Base-by-base conservation (phyloP, 1,284 basidiomycete genomes). In the Cerioporus squamosus region DNA sequence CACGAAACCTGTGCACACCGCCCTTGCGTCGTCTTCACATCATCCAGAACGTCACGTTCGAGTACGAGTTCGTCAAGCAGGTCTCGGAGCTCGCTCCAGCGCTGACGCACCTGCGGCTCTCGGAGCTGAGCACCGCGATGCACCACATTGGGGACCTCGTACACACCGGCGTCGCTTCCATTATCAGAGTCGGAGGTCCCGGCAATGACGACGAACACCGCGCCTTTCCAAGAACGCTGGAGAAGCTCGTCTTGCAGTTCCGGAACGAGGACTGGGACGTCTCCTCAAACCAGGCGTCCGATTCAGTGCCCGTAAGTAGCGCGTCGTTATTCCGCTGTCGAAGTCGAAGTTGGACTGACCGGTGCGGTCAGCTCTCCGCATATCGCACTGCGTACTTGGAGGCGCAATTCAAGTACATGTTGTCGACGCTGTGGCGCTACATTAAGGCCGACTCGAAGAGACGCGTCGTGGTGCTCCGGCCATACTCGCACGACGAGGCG, bases 41-140 rank as follows among this genome's bases (percentile, higher is more conserved):
- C 14, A 46, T 47, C n/a, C 57, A 62, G 31, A 58, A 62, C 39
- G 3, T 60, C 22, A 22, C 56, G 20, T 60, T 55, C 23, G 43
- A 52, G 17, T 52, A 42, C 43, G 31, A 64, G 40, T 49, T 52
- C 38, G 52, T 51, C 20, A 15, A 44, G 14, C n/a, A 48, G 23
- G 52, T 60, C 42, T 53, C 60, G 14, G 29, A 23, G 31, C 58
- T 55, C 49, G 54, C 57, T 6, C 63, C 60, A 17, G 14, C 17
- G 9, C 48, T 62, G 29, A 51, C 57, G 18, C 56, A 57, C 24
- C 54, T 64, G 14, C 63, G 62, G 5, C 44, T 64, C 31, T 59
- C 60, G 36, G 47, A 22, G 22, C 33, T 49, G 33, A 38, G 47
- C 47, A 38, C 18, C n/a, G 33, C 33, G 9, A 10, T 39, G 47